phyloP scores from a whole-genome alignment of 306 rosid species.

The Cicer arietinum region DNA sequence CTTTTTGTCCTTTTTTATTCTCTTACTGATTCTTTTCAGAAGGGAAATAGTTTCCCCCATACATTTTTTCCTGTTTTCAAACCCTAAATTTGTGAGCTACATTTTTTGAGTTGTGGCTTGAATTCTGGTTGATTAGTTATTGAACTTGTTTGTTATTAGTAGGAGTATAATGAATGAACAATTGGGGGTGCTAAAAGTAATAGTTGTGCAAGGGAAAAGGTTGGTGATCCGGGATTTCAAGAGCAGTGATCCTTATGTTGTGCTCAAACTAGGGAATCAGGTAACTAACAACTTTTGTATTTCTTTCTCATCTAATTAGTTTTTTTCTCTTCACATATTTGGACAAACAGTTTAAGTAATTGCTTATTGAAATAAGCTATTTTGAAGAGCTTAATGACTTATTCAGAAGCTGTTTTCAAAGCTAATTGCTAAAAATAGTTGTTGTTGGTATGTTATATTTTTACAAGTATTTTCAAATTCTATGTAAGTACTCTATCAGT shows the following conservation, averaged over 20 bases:
- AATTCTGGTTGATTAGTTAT: conserved; percentile 7
- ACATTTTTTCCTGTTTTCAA: neutral
- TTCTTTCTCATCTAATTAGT: conserved; percentile 14
- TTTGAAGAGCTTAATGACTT: neutral
- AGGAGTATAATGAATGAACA: conserved; percentile 67
- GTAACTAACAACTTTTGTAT: conserved; percentile 41
- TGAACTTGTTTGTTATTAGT: neutral
- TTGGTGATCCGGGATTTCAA: conserved; percentile 95
- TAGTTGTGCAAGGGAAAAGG: conserved; percentile 78
- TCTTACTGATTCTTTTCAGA: neutral
- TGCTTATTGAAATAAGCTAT: neutral
- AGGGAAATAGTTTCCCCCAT: conserved; percentile 13
- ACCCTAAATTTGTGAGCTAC: neutral
- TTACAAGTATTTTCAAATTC: neutral
- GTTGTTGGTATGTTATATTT: neutral
- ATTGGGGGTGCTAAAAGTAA: conserved; percentile 73
- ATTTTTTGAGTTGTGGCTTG: conserved; percentile 28
- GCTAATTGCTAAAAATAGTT: neutral
- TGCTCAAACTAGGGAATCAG: conserved; percentile 90
- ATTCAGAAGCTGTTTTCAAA: neutral
- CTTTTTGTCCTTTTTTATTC: conserved; percentile 11
- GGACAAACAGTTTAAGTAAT: neutral
- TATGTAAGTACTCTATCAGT: neutral
- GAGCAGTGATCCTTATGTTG: conserved; percentile 97
- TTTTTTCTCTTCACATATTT: conserved; percentile 10